Evolutionary conservation across 192 early-diverging fungal genomes (phyloP).

Genomic region (Lunasporangiospora selenospora): DNA sequence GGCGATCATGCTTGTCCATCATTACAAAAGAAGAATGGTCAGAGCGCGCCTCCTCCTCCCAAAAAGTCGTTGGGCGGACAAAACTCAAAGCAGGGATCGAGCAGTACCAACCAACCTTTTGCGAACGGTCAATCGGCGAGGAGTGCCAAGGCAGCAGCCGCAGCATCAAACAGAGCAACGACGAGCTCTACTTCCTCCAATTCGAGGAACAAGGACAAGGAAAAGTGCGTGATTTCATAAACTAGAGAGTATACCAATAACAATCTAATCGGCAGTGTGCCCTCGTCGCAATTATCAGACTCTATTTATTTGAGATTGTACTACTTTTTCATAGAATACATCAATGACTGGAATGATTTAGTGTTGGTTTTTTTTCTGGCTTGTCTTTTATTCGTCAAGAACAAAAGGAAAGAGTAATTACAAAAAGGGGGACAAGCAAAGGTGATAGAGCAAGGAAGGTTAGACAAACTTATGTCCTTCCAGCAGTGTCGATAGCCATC

Average conservation of each 20-base stretch:
- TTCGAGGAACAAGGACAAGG: slow-evolving; percentile 35
- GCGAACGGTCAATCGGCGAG: slow-evolving; percentile 1
- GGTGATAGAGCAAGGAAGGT: no score
- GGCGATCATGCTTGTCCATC: slow-evolving; percentile 71
- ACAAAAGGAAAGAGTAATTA: no score
- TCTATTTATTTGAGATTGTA: slow-evolving; percentile 10
- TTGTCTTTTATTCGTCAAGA: no score
- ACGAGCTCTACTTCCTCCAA: slow-evolving; percentile 8
- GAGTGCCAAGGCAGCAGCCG: slow-evolving; percentile 27
- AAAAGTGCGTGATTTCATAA: slow-evolving; percentile 41
- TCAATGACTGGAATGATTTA: no score
- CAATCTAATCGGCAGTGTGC: slow-evolving; percentile 1
- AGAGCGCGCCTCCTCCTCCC: no score
- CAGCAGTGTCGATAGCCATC: slow-evolving; percentile 67
- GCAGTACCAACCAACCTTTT: neutral
- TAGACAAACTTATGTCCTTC: slow-evolving; percentile 15
- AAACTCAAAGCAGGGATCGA: neutral
- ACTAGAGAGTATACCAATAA: neutral
- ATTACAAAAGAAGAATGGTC: slow-evolving; percentile 8
- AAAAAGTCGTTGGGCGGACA: no score
- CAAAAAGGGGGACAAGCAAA: no score
- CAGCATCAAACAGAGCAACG: slow-evolving; percentile 21
- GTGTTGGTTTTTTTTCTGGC: no score
- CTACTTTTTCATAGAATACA: neutral
- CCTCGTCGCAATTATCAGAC: neutral